Evolutionary conservation across 495 filamentous ascomycete genomes (phyloP).

Genomic region (Neurospora pannonica): DNA sequence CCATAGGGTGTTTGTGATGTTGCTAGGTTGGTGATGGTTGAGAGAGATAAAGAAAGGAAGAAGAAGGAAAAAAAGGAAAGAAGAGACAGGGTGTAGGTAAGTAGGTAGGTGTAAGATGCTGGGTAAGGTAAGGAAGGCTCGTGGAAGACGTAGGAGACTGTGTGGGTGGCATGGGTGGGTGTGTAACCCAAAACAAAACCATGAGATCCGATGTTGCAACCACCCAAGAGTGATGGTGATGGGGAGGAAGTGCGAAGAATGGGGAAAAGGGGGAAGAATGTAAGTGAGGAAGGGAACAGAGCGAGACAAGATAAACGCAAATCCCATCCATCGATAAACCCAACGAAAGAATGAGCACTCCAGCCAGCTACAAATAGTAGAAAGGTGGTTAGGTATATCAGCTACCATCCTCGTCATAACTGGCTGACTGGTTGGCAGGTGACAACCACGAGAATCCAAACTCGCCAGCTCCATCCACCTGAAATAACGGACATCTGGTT

Average conservation of each 20-base stretch:
- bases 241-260: too few relatives aligned
- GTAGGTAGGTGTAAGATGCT: neutral
- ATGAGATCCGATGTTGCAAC: conserved; percentile 1
- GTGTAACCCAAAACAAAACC: neutral
- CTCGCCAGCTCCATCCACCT: too few relatives aligned
- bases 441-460: too few relatives aligned
- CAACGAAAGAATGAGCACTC: neutral
- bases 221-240: too few relatives aligned
- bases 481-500: too few relatives aligned
- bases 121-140: neutral
- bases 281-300: too few relatives aligned
- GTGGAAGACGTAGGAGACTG: too few relatives aligned
- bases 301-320: neutral
- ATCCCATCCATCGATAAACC: neutral
- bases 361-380: neutral
- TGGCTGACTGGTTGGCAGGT: too few relatives aligned
- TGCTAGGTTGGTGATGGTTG: neutral
- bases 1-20: neutral
- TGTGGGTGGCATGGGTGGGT: too few relatives aligned
- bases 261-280: too few relatives aligned
- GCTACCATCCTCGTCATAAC: neutral
- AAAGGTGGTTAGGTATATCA: neutral
- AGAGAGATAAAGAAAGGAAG: neutral
- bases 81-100: neutral
- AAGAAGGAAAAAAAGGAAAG: neutral